phyloP scores from a whole-genome alignment of 2,329 filamentous ascomycete genomes.

The Colletotrichum musae region DNA sequence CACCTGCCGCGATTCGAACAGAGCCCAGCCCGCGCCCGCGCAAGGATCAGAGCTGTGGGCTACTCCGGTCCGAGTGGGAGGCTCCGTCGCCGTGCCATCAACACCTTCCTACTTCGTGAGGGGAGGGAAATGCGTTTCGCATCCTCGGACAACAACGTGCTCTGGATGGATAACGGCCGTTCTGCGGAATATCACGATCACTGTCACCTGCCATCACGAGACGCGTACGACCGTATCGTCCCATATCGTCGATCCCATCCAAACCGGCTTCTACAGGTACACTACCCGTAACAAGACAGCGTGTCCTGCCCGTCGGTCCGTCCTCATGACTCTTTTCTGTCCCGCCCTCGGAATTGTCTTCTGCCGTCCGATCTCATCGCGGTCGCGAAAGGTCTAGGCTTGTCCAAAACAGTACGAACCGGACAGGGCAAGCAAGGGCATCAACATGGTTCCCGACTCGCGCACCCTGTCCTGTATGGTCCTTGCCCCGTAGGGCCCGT shows the following conservation, averaged over 20 bases:
- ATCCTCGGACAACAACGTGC: not conserved
- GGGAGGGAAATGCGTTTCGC: slow-evolving; percentile 10
- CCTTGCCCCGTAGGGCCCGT: not conserved
- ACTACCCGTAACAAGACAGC: not conserved
- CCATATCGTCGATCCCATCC: not conserved
- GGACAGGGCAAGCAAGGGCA: slow-evolving; percentile 6
- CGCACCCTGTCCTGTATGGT: not conserved
- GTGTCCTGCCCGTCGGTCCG: not conserved
- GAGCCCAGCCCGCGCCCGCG: not conserved
- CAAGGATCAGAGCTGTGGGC: slow-evolving; percentile 17
- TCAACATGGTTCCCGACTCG: slow-evolving; percentile 20
- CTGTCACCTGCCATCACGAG: not conserved
- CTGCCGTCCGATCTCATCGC: not conserved
- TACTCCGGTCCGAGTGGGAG: slow-evolving; percentile 24
- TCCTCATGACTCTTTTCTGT: not conserved
- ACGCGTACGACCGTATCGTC: not conserved
- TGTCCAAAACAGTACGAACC: slow-evolving; percentile 10
- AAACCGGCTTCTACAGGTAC: not conserved
- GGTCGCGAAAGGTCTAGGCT: slow-evolving; percentile 4
- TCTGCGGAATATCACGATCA: not conserved
- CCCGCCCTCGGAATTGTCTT: not conserved
- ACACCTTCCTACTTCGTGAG: not conserved
- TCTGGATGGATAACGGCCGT: not conserved
- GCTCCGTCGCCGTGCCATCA: slow-evolving; percentile 7
- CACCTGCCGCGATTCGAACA: slow-evolving; percentile 7